Base-by-base conservation (phyloP, 768 basidiomycete genomes). In the Boletus speciosus region DNA sequence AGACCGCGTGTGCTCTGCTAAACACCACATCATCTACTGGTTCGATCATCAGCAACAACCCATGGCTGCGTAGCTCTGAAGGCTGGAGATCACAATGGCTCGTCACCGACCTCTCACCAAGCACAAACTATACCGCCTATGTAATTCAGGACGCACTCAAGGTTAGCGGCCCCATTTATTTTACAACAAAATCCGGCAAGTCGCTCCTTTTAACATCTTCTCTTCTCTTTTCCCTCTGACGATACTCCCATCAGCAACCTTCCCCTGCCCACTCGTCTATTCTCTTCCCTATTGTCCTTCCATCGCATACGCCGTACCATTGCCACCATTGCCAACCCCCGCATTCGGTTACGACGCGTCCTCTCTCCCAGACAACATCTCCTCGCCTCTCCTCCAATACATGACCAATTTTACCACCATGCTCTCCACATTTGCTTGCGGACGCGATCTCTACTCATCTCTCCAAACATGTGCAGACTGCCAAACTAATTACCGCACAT, bases 91-190 rank as follows among this genome's bases (percentile, higher is more conserved):
- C 70, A 29, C 86, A 92, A 61, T 93, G 83, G 78, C 64, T 88
- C 2, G 54, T 90, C 9, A 77, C 75, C 1, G 82, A 78, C 0
- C 74, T 95, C 16, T 70, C 73, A 1, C 76, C 85, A 6, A 73
- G 73, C 10, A 90, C 86, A 32, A 94, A 94, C 61, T 94, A 93
- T 61, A 92, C 90, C 1, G 83, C 79, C 1, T 93, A 83, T 62
- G 78, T 84, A 14, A 61, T 90, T 3, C 74, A 82, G 57, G 76
- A 81, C 54, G 73, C 70, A 8, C 75, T 78, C 43, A 78, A 80
- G 60, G 78, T 90, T 45, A 82, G 78, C 52, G 83, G 81, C 3
- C 90, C 90, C 0, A 79, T 87, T 2, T 86, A 79, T 60, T 86
- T 93, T 54, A 66, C 73, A 8, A 93, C 91, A 3, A 93, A 94